phyloP scores from a whole-genome alignment of 495 filamentous ascomycete species.

The Penicillium maclennaniae region DNA sequence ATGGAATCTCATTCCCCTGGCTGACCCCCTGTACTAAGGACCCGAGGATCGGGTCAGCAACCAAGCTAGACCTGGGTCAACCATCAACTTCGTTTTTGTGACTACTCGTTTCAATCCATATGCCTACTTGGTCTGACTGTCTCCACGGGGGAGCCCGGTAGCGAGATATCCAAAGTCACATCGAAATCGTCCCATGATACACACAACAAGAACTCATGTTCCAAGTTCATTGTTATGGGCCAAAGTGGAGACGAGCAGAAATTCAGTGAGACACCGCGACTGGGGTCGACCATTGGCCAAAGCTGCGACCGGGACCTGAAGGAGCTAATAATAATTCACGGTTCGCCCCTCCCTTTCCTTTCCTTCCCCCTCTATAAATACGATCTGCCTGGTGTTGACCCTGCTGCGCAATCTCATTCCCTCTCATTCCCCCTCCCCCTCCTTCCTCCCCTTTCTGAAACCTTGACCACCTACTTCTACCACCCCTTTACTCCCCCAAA shows the following conservation, averaged over 20 bases:
- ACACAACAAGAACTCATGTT: background rate
- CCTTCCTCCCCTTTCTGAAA: conserved; percentile 2
- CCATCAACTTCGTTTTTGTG: too few species aligned
- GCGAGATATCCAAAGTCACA: too few species aligned
- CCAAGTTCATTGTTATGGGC: background rate
- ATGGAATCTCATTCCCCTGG: background rate
- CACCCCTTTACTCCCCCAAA: conserved; percentile 2
- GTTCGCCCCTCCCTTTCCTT: conserved; percentile 19
- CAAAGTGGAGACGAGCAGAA: background rate
- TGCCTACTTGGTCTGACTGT: too few species aligned
- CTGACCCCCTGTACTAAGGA: background rate
- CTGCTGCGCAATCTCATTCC: background rate
- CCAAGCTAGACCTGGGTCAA: background rate
- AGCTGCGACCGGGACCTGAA: background rate
- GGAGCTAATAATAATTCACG: background rate
- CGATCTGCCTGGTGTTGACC: conserved; percentile 13
- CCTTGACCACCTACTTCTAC: background rate
- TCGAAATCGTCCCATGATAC: too few species aligned
- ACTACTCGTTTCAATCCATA: too few species aligned
- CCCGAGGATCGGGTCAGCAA: background rate
- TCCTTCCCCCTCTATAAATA: conserved; percentile 27
- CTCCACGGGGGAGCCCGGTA: too few species aligned
- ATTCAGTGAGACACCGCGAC: background rate
- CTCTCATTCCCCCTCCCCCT: conserved; percentile 1
- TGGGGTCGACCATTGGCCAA: background rate